Base-by-base conservation (phyloP, 495 filamentous ascomycete genomes). In the Parathielavia hyrcaniae region DNA sequence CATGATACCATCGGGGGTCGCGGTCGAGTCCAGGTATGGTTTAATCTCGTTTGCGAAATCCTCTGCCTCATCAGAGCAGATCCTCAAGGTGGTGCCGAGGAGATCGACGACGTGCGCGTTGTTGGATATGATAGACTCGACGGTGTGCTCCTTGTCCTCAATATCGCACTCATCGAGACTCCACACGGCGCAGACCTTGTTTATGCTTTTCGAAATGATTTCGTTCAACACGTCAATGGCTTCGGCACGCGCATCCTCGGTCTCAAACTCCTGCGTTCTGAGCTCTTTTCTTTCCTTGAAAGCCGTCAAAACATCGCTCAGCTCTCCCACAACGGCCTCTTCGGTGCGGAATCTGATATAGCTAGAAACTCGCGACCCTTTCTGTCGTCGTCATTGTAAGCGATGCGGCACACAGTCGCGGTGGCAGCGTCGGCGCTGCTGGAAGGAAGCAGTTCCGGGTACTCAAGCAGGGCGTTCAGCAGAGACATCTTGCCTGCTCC, bases 401-500 rank as follows among this genome's bases (percentile, higher is more conserved):
- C 36, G 0, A 67, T 44, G 8, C 52, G 45, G 53, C 62, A 67
- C 6, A 50, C 60, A 2, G 55, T 55, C 9, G 67, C 58, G 0
- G 67, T 69, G 0, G 67, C 47, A 0, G 67, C 65, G 13, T 66
- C 58, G 1, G 58, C 49, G 53, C 53, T 63, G 53, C 57, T 64
- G 1, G 64, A 62, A 1, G 67, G 64, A 1, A 70, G 52, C 5
- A 70, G 50, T 13, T 65, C 61, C 16, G 54, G 61, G 1, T 26
- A 30, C 3, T 53, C 64, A 2, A 68, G 26, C 0, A 70, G 48
- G 5, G 57, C 58, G 23, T 70, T 70, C 1, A 68, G n/a, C 0
- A 61, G 17, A 0, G 68, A 63, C 1, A 55, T 70, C 22, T 70
- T 70, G 5, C 67, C 66, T 5, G 63, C 62, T 16, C 67, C 66